Evolutionary conservation across 2,329 filamentous ascomycete genomes (phyloP).

Genomic region (Ceratocystiopsis sp.): DNA sequence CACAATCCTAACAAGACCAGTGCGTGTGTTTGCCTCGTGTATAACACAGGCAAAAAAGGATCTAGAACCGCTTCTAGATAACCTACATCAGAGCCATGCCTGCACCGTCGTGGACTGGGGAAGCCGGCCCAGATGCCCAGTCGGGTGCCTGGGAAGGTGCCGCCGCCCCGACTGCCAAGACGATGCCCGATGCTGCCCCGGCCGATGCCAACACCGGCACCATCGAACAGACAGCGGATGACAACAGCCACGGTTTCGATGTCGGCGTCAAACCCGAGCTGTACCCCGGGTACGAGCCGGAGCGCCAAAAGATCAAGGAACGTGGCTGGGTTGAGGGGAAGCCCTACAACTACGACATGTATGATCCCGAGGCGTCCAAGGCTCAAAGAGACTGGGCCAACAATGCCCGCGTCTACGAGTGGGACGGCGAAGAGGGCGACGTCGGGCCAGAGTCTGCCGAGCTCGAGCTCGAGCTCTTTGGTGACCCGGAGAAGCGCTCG

Average conservation of each 20-base stretch:
- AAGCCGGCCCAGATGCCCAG: too few relatives aligned
- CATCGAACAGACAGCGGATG: neutral
- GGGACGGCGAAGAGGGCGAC: constrained; percentile 73
- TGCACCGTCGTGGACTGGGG: too few relatives aligned
- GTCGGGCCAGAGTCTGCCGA: constrained; percentile 54
- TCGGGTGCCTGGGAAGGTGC: too few relatives aligned
- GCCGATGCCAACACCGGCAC: too few relatives aligned
- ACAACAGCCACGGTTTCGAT: constrained; percentile 2
- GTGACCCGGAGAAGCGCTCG: constrained; percentile 30
- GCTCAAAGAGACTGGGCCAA: constrained; percentile 25
- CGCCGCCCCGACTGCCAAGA: too few relatives aligned
- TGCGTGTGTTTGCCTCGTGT: too few relatives aligned
- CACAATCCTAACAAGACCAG: too few relatives aligned
- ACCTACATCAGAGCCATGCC: too few relatives aligned
- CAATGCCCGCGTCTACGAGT: constrained; percentile 58
- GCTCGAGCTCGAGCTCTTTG: constrained; percentile 65
- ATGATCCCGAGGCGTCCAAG: constrained; percentile 8
- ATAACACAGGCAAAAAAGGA: too few relatives aligned
- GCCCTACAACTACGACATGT: constrained; percentile 30
- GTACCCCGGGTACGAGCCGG: constrained; percentile 7
- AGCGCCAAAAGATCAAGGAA: constrained; percentile 12
- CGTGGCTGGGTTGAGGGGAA: constrained; percentile 29
- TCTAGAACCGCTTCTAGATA: too few relatives aligned
- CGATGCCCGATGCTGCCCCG: too few relatives aligned
- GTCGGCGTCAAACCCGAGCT: constrained; percentile 7